Evolutionary conservation across 805 yeast species (phyloP), one percentile per base, ranked within the genome.

Genomic region (Kodamaea lidongshanica): DNA sequence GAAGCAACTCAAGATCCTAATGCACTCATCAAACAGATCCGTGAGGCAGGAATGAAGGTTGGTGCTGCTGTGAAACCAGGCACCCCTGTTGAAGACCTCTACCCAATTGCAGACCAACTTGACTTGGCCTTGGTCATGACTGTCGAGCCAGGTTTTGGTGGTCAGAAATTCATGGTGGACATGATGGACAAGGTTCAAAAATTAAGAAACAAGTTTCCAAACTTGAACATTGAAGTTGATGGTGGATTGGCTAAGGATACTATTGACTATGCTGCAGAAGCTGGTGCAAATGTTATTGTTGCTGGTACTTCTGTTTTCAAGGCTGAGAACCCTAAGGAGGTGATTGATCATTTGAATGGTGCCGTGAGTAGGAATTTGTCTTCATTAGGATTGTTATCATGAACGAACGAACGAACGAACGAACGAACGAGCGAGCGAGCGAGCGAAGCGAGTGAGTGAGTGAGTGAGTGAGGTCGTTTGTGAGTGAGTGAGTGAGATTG

Each of bases 71-170:
- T 92, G 45, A 89, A 89, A 58, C 98, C 98, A 34, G 83, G 80
- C 23, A 92, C 98, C 1, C 75, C 88, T 0, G 92, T 84, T 13
- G 92, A 81, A 35, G 94, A 74, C 3, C 69, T 88, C 24, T 77
- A 67, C 46, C 88, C 84, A 16, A 61, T 84, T 37, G 89, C 79
- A 15, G 79, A 79, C 27, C 64, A 73, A 34, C 67, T 89, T 44
- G 97, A 92, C 56, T 85, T 89, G 96, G 88, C 85, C n/a, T 68
- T 92, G 35, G 80, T 92, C 24, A 92, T 89, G 97, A 92, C 98
- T 3, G 97, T 92, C 19, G 98, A 92, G 62, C 98, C 98, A 9
- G 98, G 98, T 1, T 89, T 92, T 54, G 98, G 98, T 13, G 98
- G 98, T 26, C 98, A 92, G 62, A 82, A 81, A 56, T 92, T 92